These are phyloP conservation scores for Gilbertella persicaria DNA, from an alignment of 371 early-diverging fungal species.

Conservation along the genomic window DNA sequence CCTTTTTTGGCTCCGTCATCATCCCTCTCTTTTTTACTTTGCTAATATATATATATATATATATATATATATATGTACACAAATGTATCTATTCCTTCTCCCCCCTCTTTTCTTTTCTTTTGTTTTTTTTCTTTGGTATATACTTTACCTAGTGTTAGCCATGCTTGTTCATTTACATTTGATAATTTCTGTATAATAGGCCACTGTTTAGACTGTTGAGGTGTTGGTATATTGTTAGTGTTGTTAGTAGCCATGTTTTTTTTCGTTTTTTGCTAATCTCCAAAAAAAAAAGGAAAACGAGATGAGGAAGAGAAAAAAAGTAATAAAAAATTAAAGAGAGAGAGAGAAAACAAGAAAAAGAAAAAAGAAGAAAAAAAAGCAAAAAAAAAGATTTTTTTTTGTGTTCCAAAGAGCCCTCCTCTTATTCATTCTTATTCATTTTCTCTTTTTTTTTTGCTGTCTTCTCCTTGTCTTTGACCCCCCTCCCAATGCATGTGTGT, in stretches of 20 bases:
- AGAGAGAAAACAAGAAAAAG: conserved; percentile 7
- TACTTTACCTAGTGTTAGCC: conserved; percentile 73
- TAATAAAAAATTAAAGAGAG: conserved; percentile 1
- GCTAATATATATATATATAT: conserved; percentile 3
- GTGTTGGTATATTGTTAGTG: conserved; percentile 8
- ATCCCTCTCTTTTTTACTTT: neutral
- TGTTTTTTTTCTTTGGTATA: conserved; percentile 3
- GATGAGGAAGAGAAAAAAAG: conserved; percentile 6
- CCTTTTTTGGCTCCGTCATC: conserved; percentile 22
- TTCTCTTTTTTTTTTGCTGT: neutral
- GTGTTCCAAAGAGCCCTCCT: neutral
- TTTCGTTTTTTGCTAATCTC: neutral
- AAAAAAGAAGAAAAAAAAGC: conserved; percentile 10
- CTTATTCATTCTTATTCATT: neutral
- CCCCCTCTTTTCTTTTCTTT: neutral
- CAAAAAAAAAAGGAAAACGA: conserved; percentile 7
- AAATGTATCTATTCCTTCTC: neutral
- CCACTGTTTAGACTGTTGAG: neutral
- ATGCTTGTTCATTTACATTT: conserved; percentile 73
- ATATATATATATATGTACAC: conserved; percentile 6
- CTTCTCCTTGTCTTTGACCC: neutral
- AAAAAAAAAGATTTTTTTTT: conserved; percentile 13
- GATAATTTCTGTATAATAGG: conserved; percentile 62
- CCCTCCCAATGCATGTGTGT: neutral
- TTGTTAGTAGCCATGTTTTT: conserved; percentile 4